Conservation (phyloP, 768 basidiomycete species). For the Lactifluus rugatus region DNA sequence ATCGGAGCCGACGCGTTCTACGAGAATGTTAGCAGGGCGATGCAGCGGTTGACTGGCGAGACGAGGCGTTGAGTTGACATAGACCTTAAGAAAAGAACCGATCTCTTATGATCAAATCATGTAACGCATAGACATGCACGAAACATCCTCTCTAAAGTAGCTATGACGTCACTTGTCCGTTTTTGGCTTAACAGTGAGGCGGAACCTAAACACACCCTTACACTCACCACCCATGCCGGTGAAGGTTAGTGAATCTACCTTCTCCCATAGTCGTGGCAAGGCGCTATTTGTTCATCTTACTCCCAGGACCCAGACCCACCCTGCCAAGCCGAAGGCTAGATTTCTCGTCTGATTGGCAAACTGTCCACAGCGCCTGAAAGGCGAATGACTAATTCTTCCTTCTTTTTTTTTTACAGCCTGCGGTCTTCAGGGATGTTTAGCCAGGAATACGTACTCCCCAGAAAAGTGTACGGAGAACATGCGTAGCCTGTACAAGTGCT, state of each 20-base stretch:
- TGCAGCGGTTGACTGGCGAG: slow-evolving; percentile 29
- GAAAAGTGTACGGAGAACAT: slow-evolving; percentile 50
- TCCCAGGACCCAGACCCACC: slow-evolving; percentile 5
- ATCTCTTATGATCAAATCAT: no score
- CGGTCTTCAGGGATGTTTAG: slow-evolving; percentile 50
- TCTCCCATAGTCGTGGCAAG: not conserved
- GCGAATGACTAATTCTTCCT: not conserved
- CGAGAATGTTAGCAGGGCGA: slow-evolving; percentile 35
- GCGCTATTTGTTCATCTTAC: not conserved
- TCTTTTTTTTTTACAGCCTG: slow-evolving; percentile 39
- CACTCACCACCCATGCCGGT: not conserved
- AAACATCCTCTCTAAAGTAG: no score
- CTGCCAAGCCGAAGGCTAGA: slow-evolving; percentile 18
- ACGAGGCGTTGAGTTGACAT: not conserved
- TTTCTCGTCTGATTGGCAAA: not conserved
- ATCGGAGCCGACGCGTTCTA: slow-evolving; percentile 38
- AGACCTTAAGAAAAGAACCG: not conserved
- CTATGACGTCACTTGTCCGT: no score
- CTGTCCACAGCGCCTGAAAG: not conserved
- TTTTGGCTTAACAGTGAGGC: no score
- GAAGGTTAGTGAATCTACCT: not conserved
- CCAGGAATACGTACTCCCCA: slow-evolving; percentile 52
- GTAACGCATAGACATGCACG: no score
- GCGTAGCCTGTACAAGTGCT: slow-evolving; percentile 51
- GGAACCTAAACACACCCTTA: not conserved